Base-by-base conservation (phyloP, 768 basidiomycete genomes). In the Leccinum obscurum region DNA sequence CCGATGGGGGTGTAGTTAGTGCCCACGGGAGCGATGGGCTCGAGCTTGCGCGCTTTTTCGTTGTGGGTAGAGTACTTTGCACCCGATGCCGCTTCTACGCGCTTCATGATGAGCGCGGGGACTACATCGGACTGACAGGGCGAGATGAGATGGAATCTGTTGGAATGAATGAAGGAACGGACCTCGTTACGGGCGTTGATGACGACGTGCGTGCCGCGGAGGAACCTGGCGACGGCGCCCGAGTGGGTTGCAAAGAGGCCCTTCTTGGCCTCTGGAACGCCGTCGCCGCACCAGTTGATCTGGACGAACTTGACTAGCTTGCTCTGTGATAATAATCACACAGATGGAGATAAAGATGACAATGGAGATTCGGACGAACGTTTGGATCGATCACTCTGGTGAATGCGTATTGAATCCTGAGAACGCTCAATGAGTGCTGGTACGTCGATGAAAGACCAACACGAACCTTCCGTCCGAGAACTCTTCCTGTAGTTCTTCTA, bases 201-300 rank as follows among this genome's bases (percentile, higher is more conserved):
- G 22, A 92, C 89, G 63, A 95, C 89, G 70, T 96, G 94, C 0
- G 88, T 84, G 44, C 92, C 92, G 6, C 86, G 86, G 50, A 98
- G 80, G 73, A 89, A 95, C 58, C 79, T 84, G 46, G 87, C 82
- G 9, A 98, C 90, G 2, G 93, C 83, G 50, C 83, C 82, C 7
- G 93, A 85, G 73, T 98, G 95, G 8, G 86, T 88, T 69, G 93
- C 89, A 78, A 96, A 96, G 24, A 97, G 80, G 8, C 96, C 96
- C 73, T 98, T 98, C 75, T 92, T 89, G 20, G 81, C 80, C 72
- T 88, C 93, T 13, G 96, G 96, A 1, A 98, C 96, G 59, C 96
- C 96, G 69, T 96, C 95, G 49, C 96, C 96, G 66, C 93, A 94
- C 95, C 96, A 97, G 68, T 94, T 93, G 75, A 98, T 89, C 70